phyloP scores from a whole-genome alignment of 208 protist genomes.

The Leishmania tropica region DNA sequence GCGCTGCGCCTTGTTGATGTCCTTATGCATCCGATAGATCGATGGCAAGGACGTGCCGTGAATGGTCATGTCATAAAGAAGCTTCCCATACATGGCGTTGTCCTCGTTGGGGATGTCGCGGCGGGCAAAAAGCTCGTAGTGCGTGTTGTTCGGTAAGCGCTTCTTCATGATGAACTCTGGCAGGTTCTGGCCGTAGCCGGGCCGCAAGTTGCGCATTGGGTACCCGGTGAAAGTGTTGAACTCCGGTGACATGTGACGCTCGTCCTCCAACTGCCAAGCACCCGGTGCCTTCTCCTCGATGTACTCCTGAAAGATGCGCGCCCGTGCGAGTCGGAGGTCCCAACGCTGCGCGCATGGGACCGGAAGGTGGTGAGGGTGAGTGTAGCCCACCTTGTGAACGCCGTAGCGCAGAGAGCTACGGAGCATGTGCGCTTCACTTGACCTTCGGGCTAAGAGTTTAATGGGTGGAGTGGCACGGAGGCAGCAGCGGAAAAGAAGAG shows the following conservation, averaged over 20 bases:
- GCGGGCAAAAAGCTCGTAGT: constrained; percentile 90
- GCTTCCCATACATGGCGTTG: constrained; percentile 92
- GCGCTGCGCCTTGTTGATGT: constrained; percentile 91
- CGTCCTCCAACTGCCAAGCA: constrained; percentile 91
- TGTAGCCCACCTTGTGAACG: constrained; percentile 83
- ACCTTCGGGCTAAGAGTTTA: neutral
- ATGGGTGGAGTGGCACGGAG: neutral
- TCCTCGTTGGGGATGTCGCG: constrained; percentile 89
- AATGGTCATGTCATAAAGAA: constrained; percentile 86
- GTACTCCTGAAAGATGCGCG: constrained; percentile 91
- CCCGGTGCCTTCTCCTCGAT: constrained; percentile 88
- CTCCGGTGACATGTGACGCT: constrained; percentile 89
- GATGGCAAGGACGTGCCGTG: constrained; percentile 86
- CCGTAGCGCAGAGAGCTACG: constrained; percentile 37
- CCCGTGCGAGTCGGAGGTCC: constrained; percentile 82
- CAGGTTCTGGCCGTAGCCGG: constrained; percentile 85
- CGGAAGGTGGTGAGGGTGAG: constrained; percentile 57
- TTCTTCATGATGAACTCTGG: constrained; percentile 91
- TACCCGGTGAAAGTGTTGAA: constrained; percentile 91
- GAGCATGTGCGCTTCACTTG: constrained; percentile 13
- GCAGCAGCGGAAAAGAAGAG: neutral
- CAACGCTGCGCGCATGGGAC: constrained; percentile 89
- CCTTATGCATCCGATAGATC: constrained; percentile 92
- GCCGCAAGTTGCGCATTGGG: constrained; percentile 85
- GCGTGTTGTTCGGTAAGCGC: constrained; percentile 88